These are phyloP conservation scores for Verbascum thapsus DNA, from an alignment of 257 asterid genomes.

Conservation along the genomic window DNA sequence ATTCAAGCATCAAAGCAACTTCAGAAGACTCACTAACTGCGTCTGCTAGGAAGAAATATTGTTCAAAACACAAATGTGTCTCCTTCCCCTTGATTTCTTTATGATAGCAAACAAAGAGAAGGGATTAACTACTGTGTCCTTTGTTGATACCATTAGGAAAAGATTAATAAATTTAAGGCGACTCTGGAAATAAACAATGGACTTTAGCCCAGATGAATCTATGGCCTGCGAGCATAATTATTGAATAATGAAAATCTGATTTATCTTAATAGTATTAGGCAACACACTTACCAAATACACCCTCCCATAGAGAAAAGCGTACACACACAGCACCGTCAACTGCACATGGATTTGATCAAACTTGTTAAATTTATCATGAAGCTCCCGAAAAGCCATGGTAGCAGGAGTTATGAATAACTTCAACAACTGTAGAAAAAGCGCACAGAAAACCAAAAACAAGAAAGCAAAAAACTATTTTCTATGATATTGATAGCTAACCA, in stretches of 20 bases:
- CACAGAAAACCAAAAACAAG: constrained; percentile 4
- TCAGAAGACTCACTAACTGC: too few species aligned
- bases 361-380: constrained; percentile 22
- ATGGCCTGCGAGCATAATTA: constrained; percentile 9
- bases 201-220: constrained; percentile 20
- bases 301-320: constrained; percentile 91
- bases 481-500: constrained; percentile 58
- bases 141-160: background rate
- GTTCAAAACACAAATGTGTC: background rate
- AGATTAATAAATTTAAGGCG: background rate
- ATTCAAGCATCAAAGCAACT: too few species aligned
- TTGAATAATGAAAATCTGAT: constrained; percentile 13
- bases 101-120: constrained; percentile 20
- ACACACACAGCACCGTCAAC: constrained; percentile 91
- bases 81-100: background rate
- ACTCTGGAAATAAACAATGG: constrained; percentile 17
- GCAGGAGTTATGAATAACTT: constrained; percentile 18
- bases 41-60: background rate
- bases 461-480: constrained; percentile 23
- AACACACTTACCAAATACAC: constrained; percentile 77
- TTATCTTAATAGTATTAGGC: constrained; percentile 14
- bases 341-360: constrained; percentile 47
- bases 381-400: constrained; percentile 15
- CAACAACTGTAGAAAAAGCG: constrained; percentile 23
- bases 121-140: background rate